Evolutionary conservation across 495 filamentous ascomycete genomes (phyloP), one percentile per base, ranked within the genome.

Genomic region (Bombardia bombarda): DNA sequence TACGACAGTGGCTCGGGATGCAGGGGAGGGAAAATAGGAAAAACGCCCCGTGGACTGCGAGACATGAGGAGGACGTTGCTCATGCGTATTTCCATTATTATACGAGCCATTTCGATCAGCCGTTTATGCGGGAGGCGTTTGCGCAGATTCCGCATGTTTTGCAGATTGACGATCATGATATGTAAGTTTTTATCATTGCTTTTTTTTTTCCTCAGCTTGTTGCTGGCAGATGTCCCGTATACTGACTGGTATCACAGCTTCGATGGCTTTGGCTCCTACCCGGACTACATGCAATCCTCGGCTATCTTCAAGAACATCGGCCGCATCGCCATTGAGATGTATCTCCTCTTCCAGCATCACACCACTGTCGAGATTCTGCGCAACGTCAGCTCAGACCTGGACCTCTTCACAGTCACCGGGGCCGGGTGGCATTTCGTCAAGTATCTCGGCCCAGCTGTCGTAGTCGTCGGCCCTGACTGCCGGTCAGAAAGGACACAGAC

Each of bases 41-140:
- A 68, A 94, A 81, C 41, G 81, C 87, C 0, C 73, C 78, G 13
- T 98, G 92, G 92, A 95, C 87, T 3, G 84, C 90, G 13, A 79
- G 84, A 36, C 86, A 96, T 55, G 88, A 98, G 54, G 90, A 97
- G 52, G 93, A 97, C 53, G 85, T 95, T 10, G 80, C 82, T 16
- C 87, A 96, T 65, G 90, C 90, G 2, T 98, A 95, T 65, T 98
- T 98, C 66, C 93, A 97, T 59, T 98, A 95, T 60, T 98, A 98
- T 55, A 93, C 90, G 10, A 90, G 84, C 54, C 89, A 95, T 61
- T 97, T 97, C 54, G 92, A 98, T 47, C 93, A 97, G 63, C 86
- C 90, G 8, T 84, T 90, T 63, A 60, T 98, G 54, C 72, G 90
- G 35, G 93, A 98, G 61, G 87, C 88, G 0, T 97, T 95, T 69